A percentile compares a stretch with the other conserved stretches of the same genome.
Evolutionary conservation across 345 rosid genomes (phyloP).

Genomic region (Diplotaxis tenuifolia): DNA sequence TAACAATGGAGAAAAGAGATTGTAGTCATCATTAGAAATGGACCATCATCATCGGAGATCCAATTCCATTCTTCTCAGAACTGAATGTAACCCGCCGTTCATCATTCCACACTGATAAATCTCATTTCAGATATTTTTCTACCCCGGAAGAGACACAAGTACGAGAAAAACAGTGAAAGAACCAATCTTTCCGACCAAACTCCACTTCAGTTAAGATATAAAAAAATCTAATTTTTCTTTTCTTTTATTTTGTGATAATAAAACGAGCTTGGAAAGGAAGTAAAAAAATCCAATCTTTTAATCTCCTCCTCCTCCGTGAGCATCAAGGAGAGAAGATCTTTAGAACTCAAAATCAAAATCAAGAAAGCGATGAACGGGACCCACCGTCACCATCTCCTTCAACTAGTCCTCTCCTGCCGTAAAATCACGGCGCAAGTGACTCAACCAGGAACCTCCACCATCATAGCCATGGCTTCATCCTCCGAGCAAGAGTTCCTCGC

Average conservation of each 20-base stretch:
- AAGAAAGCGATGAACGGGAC: constrained; percentile 32
- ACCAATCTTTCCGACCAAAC: constrained; percentile 8
- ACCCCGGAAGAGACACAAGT: constrained; percentile 18
- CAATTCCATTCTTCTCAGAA: too few relatives aligned
- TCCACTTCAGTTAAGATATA: neutral
- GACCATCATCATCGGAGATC: too few relatives aligned
- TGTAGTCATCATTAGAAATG: too few relatives aligned
- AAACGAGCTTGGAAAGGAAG: constrained; percentile 14
- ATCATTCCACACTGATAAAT: too few relatives aligned
- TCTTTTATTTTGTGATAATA: neutral
- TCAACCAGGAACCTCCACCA: constrained; percentile 52
- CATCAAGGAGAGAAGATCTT: constrained; percentile 3
- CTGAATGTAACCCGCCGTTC: too few relatives aligned
- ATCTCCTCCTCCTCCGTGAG: neutral
- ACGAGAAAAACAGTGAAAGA: constrained; percentile 7
- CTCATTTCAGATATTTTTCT: too few relatives aligned
- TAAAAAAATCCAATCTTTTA: constrained; percentile 1
- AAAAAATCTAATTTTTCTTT: neutral
- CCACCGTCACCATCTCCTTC: constrained; percentile 61
- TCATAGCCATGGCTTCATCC: constrained; percentile 91
- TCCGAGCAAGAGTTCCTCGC: constrained; percentile 69
- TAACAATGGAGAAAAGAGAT: too few relatives aligned
- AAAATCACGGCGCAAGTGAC: constrained; percentile 80
- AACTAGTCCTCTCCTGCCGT: constrained; percentile 76
- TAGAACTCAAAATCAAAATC: neutral